phyloP scores from a whole-genome alignment of 148 eudicot genomes.

The Agrostemma githago region DNA sequence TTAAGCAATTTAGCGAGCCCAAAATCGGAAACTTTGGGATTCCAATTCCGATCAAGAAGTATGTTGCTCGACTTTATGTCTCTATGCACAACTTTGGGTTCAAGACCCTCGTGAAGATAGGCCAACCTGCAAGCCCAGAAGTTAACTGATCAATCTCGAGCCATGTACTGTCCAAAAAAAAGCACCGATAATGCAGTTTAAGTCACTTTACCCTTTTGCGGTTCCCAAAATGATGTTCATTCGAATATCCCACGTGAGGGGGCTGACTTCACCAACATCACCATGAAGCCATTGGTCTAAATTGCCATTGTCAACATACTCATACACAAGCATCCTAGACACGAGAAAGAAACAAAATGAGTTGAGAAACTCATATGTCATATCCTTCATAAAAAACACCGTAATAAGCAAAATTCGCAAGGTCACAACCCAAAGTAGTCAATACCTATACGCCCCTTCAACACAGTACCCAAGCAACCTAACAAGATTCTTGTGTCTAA shows the following conservation, averaged over 20 bases:
- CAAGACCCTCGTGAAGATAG: constrained; percentile 92
- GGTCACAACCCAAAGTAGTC: constrained; percentile 1
- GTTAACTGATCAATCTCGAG: background rate
- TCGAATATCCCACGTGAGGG: constrained; percentile 82
- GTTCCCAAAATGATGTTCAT: constrained; percentile 76
- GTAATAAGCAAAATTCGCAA: background rate
- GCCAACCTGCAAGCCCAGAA: constrained; percentile 56
- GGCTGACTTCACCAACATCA: constrained; percentile 85
- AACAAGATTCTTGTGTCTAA: constrained; percentile 91
- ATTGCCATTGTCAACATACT: constrained; percentile 88
- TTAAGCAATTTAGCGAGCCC: constrained; percentile 85
- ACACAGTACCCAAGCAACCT: constrained; percentile 91
- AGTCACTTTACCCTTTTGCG: constrained; percentile 65
- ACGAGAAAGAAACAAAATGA: constrained; percentile 6
- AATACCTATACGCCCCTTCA: constrained; percentile 90
- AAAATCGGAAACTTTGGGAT: constrained; percentile 79
- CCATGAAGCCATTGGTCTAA: constrained; percentile 95
- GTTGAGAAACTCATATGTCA: background rate
- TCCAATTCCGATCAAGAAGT: constrained; percentile 72
- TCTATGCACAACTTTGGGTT: constrained; percentile 91
- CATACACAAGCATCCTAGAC: constrained; percentile 91
- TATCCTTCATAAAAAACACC: background rate
- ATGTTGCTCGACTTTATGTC: constrained; percentile 87
- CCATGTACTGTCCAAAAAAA: constrained; percentile 1
- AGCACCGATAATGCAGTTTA: background rate